Percentiles rank a stretch among this genome's conserved stretches.
Conservation (phyloP, 345 rosid genomes). For the Brassica incana region DNA sequence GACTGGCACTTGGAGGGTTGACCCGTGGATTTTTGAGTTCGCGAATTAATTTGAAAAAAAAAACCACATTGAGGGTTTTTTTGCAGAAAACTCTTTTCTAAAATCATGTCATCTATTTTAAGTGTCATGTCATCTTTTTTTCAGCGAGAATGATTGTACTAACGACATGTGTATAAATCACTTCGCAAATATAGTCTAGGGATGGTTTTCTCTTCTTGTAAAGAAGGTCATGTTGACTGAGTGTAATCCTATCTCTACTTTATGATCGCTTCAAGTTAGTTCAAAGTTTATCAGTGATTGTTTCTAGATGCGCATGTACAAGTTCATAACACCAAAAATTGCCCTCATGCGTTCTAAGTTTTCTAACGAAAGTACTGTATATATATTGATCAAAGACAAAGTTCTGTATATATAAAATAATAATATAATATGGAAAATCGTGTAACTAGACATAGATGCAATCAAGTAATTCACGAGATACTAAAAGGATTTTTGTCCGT, state of each 20-base stretch:
- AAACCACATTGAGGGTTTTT: too few relatives aligned
- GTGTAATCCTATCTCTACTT: not conserved
- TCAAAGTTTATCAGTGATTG: conserved; percentile 2
- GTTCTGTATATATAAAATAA: not conserved
- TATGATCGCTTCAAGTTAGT: not conserved
- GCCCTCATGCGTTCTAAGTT: conserved; percentile 1
- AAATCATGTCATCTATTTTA: too few relatives aligned
- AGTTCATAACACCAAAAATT: not conserved
- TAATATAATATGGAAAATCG: conserved; percentile 22
- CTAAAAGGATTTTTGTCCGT: conserved; percentile 40
- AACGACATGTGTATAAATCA: too few relatives aligned
- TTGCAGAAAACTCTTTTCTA: too few relatives aligned
- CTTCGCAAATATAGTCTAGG: too few relatives aligned
- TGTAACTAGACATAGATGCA: conserved; percentile 31
- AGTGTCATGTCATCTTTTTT: too few relatives aligned
- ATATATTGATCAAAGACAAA: not conserved
- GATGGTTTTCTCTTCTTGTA: conserved; percentile 4
- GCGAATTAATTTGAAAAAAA: too few relatives aligned
- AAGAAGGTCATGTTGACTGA: not conserved
- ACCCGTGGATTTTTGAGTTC: too few relatives aligned
- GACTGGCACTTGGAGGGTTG: too few relatives aligned
- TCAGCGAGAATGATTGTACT: too few relatives aligned
- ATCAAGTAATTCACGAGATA: conserved; percentile 38
- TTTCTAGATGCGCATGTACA: conserved; percentile 2
- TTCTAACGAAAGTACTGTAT: not conserved